phyloP scores from a whole-genome alignment of 2,329 filamentous ascomycete species.

The Pleurostoma richardsiae region DNA sequence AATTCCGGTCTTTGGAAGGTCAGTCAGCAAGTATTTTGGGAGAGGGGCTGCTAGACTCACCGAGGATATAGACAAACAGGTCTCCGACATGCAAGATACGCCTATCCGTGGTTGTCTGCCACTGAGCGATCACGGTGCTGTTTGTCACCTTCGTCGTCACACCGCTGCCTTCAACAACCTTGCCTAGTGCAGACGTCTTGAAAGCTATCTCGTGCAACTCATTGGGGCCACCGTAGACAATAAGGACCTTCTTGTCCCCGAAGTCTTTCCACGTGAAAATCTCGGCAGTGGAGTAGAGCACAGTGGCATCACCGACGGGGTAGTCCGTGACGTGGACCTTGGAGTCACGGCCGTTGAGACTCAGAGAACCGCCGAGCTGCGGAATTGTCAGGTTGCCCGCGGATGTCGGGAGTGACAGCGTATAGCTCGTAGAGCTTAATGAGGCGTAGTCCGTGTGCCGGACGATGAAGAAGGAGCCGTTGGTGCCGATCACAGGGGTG shows the following conservation, averaged over 20 bases:
- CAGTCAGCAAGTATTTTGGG: not conserved
- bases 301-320: conserved; percentile 48
- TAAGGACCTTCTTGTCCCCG: conserved; percentile 49
- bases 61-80: conserved; percentile 40
- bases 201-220: conserved; percentile 61
- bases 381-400: conserved; percentile 52
- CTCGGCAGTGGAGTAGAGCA: conserved; percentile 67
- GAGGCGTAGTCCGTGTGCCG: conserved; percentile 64
- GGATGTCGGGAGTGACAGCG: conserved; percentile 56
- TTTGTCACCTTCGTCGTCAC: conserved; percentile 15
- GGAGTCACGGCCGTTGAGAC: conserved; percentile 58
- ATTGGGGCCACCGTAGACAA: conserved; percentile 58
- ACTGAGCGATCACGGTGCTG: conserved; percentile 20
- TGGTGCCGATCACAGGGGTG: conserved; percentile 55
- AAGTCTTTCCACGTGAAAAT: conserved; percentile 67
- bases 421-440: conserved; percentile 53
- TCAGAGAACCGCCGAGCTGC: conserved; percentile 50
- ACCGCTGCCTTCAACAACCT: conserved; percentile 10
- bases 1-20: conserved; percentile 32
- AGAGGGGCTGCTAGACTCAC: conserved; percentile 20
- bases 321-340: conserved; percentile 67
- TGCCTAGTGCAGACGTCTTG: conserved; percentile 3
- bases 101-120: conserved; percentile 20
- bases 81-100: conserved; percentile 25
- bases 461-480: conserved; percentile 58